Evolutionary conservation across 495 filamentous ascomycete genomes (phyloP), one percentile per base, ranked within the genome.

Genomic region (Aspergillus diversus): DNA sequence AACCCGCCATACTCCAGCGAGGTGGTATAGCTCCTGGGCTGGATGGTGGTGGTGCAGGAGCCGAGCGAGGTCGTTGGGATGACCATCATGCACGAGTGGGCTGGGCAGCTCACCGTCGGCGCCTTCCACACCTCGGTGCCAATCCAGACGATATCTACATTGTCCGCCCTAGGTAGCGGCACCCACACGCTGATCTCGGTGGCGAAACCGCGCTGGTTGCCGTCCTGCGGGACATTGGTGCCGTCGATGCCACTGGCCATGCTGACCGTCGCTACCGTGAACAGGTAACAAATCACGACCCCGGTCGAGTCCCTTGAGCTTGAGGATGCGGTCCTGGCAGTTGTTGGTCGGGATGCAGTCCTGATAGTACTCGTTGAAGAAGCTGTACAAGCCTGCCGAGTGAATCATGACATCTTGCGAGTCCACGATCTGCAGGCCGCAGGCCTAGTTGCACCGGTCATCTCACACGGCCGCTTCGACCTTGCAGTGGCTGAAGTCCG

Each of bases 281-380:
- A 89, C 34, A 94, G 61, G 27, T 84, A 90, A 68, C 84, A 90
- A 31, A 92, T 64, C 65, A 84, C 81, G 46, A 93, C 75, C 16
- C 76, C 77, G 52, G 80, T 79, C 59, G 69, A 71, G 6, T n/a
- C 68, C 62, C 37, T 63, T 52, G 21, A 69, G 61, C 27, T 73
- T 34, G 42, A 75, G 48, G 32, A 73, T 65, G 1, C 57, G 43
- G 8, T 70, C 57, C 59, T 79, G 75, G 62, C 75, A 79, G 54
- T 69, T 67, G 46, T 76, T 60, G 8, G 68, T 64, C 51, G 63
- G 63, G 16, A 74, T 46, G 57, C 74, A 77, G 63, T 65, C 52
- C 55, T 73, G 63, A 42, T 49, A 6, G 73, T 81, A 84, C 51
- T 76, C 70, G 59, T 82, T 79, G 75, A 90, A 90, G 75, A 89